phyloP scores from a whole-genome alignment of 75 land plant genomes.

The Cunninghamia lanceolata region DNA sequence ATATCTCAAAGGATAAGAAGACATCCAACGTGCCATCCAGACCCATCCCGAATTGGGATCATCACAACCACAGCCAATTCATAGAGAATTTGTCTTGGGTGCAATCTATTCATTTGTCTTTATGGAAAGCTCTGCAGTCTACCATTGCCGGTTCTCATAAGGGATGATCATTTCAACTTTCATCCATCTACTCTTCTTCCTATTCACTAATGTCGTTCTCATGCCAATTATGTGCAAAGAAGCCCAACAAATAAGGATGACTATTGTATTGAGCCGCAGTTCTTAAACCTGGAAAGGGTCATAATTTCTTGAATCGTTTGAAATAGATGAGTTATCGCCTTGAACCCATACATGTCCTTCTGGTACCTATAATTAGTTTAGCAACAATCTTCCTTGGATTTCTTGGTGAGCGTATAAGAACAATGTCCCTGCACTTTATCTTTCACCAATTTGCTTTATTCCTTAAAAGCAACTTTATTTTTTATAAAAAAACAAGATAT shows the following conservation, averaged over 20 bases:
- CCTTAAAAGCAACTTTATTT: too few species aligned
- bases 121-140: too few species aligned
- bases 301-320: constrained; percentile 78
- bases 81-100: constrained; percentile 36
- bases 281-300: constrained; percentile 91
- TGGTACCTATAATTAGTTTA: constrained; percentile 85
- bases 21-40: constrained; percentile 93
- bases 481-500: too few species aligned
- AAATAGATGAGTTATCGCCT: constrained; percentile 76
- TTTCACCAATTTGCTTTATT: too few species aligned
- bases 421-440: constrained; percentile 64
- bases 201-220: too few species aligned
- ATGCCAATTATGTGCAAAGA: too few species aligned
- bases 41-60: constrained; percentile 67
- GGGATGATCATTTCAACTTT: too few species aligned
- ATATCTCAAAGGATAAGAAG: constrained; percentile 52
- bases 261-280: too few species aligned
- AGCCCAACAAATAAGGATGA: too few species aligned
- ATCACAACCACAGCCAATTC: constrained; percentile 38
- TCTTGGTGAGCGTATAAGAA: constrained; percentile 61
- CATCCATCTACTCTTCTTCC: too few species aligned
- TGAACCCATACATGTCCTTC: constrained; percentile 95
- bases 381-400: constrained; percentile 52
- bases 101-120: too few species aligned
- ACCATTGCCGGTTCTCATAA: too few species aligned